Conservation (phyloP, 2,329 filamentous ascomycete species). For the Fonsecaea nubica region DNA sequence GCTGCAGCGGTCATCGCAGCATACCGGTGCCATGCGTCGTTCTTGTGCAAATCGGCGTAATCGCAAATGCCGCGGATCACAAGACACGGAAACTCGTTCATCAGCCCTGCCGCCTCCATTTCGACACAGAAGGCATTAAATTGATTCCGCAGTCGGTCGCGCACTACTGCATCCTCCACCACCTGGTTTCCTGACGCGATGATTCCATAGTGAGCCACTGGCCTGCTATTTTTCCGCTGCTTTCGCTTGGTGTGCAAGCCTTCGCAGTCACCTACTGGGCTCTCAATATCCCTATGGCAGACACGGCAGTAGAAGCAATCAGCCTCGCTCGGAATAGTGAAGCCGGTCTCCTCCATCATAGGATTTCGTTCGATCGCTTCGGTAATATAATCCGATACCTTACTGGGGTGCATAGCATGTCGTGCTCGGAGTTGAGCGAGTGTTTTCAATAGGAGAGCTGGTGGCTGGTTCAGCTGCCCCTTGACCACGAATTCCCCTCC, state of each 20-base stretch:
- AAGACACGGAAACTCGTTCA: conserved; percentile 46
- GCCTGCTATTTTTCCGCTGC: conserved; percentile 20
- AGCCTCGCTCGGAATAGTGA: background rate
- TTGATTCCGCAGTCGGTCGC: conserved; percentile 29
- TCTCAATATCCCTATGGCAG: background rate
- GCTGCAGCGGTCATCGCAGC: conserved; percentile 46
- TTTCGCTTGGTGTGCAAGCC: no score
- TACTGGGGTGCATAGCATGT: conserved; percentile 26
- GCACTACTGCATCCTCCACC: conserved; percentile 27
- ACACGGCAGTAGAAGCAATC: no score
- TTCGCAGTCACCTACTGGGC: conserved; percentile 1
- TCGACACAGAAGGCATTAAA: conserved; percentile 42
- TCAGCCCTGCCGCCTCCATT: conserved; percentile 44
- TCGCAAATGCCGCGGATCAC: conserved; percentile 53
- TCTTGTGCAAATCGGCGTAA: conserved; percentile 52
- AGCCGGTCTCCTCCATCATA: background rate
- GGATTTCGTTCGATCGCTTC: background rate
- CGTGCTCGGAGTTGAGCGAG: conserved; percentile 33
- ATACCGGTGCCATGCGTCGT: conserved; percentile 48
- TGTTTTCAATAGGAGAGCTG: conserved; percentile 36
- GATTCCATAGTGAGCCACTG: conserved; percentile 35
- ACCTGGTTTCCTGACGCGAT: conserved; percentile 39
- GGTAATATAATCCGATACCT: background rate
- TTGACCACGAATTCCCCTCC: conserved; percentile 38
- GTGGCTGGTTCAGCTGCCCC: conserved; percentile 37